phyloP scores from a whole-genome alignment of 176 grass and related monocot species.

The Alloteropsis semialata region DNA sequence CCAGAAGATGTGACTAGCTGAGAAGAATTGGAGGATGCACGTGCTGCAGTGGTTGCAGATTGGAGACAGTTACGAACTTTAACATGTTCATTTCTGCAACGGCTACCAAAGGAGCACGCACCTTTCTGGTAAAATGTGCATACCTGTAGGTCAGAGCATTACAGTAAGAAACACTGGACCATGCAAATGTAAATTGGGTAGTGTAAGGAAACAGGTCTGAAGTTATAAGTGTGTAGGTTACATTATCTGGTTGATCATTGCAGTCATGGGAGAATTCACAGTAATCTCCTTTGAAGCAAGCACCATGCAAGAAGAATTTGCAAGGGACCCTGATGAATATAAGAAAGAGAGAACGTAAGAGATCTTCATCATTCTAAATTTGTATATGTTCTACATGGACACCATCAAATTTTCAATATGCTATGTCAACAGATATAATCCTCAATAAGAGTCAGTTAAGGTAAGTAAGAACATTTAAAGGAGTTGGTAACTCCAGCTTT shows the following conservation, averaged over 20 bases:
- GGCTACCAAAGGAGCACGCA: conserved; percentile 70
- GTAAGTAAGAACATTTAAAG: background rate
- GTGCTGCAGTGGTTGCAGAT: conserved; percentile 31
- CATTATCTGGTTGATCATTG: conserved; percentile 81
- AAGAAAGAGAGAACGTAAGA: conserved; percentile 34
- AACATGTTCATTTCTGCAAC: conserved; percentile 77
- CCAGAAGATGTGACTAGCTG: conserved; percentile 27
- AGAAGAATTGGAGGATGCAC: conserved; percentile 47
- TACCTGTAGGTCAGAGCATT: conserved; percentile 41
- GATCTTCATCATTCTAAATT: background rate
- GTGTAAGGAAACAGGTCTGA: background rate
- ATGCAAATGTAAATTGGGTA: background rate
- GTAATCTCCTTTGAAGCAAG: conserved; percentile 88
- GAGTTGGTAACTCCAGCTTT: background rate
- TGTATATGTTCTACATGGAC: background rate
- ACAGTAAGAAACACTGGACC: conserved; percentile 21
- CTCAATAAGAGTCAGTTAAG: background rate
- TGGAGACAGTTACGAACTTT: conserved; percentile 38
- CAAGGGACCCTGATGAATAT: conserved; percentile 65
- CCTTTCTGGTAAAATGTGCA: conserved; percentile 96
- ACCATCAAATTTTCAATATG: background rate
- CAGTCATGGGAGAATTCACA: conserved; percentile 93
- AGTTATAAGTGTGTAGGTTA: conserved; percentile 39
- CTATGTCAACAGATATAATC: background rate
- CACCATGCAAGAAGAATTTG: conserved; percentile 82